phyloP scores from a whole-genome alignment of 78 protist species.

The Tieghemostelium lacteum region DNA sequence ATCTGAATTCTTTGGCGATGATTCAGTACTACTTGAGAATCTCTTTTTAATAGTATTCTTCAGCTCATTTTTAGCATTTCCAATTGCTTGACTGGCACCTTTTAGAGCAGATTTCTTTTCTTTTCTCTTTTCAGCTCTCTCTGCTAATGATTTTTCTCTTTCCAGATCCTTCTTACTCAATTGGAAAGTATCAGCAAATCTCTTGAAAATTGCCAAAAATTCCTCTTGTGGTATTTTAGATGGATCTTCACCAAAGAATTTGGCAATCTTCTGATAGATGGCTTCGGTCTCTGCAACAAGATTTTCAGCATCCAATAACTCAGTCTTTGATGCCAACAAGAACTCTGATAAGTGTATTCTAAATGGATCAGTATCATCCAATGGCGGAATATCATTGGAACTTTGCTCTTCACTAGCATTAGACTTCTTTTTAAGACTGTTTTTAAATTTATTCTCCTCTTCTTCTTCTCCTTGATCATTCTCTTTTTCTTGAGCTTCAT shows the following conservation, averaged over 20 bases:
- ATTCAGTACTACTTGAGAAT: neutral
- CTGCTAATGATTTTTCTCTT: slow-evolving; percentile 31
- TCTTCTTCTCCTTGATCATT: slow-evolving; percentile 2
- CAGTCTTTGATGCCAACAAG: slow-evolving; percentile 59
- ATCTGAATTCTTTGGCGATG: neutral
- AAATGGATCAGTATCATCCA: slow-evolving; percentile 66
- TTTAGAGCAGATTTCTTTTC: neutral
- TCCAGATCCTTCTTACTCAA: slow-evolving; percentile 45
- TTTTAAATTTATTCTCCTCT: neutral
- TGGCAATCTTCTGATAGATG: slow-evolving; percentile 14
- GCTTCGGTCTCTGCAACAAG: slow-evolving; percentile 35
- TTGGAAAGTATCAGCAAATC: slow-evolving; percentile 18
- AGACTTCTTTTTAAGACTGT: neutral
- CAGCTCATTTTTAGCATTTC: neutral
- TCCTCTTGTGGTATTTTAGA: slow-evolving; percentile 34
- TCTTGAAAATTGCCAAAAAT: slow-evolving; percentile 55
- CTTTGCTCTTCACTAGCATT: too few species aligned
- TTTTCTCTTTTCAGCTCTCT: slow-evolving; percentile 20
- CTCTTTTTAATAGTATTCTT: neutral
- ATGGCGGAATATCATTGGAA: neutral
- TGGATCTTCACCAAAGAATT: slow-evolving; percentile 68
- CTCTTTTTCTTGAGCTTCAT: neutral
- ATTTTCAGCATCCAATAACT: slow-evolving; percentile 43
- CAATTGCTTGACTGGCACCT: neutral
- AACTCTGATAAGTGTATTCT: slow-evolving; percentile 64